Evolutionary conservation across 108 stramenopile genomes (phyloP).

Genomic region (Nitzschia sp.): DNA sequence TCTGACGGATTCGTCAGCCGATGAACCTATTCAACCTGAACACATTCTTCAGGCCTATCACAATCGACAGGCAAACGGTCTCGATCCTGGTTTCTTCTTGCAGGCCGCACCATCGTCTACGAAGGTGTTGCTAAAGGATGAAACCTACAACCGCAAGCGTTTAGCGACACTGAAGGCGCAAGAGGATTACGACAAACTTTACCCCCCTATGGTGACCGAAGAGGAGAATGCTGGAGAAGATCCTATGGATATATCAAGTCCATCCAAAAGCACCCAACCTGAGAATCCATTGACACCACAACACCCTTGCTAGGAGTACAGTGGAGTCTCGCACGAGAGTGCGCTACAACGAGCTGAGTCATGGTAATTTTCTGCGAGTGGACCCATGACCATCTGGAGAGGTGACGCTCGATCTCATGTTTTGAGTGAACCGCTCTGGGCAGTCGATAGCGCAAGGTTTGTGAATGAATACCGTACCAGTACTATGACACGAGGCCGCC

Average conservation of each 20-base stretch:
- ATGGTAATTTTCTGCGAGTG: too few relatives aligned
- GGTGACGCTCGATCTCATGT: too few relatives aligned
- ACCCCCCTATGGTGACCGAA: neutral
- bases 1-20: conserved; percentile 26
- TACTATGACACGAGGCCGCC: too few relatives aligned
- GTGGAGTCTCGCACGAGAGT: too few relatives aligned
- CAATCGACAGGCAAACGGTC: conserved; percentile 52
- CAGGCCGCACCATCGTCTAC: conserved; percentile 15
- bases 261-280: too few relatives aligned
- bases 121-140: neutral
- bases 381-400: too few relatives aligned
- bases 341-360: too few relatives aligned
- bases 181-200: conserved; percentile 49
- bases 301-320: too few relatives aligned
- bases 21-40: conserved; percentile 39
- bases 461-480: too few relatives aligned
- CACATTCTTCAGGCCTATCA: conserved; percentile 58
- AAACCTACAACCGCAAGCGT: conserved; percentile 8
- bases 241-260: conserved; percentile 7
- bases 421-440: too few relatives aligned
- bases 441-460: too few relatives aligned
- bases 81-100: conserved; percentile 84
- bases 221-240: neutral
- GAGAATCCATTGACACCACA: too few relatives aligned
- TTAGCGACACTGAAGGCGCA: conserved; percentile 60